Conservation (phyloP, 345 rosid species). For the Sonneratia alba region DNA sequence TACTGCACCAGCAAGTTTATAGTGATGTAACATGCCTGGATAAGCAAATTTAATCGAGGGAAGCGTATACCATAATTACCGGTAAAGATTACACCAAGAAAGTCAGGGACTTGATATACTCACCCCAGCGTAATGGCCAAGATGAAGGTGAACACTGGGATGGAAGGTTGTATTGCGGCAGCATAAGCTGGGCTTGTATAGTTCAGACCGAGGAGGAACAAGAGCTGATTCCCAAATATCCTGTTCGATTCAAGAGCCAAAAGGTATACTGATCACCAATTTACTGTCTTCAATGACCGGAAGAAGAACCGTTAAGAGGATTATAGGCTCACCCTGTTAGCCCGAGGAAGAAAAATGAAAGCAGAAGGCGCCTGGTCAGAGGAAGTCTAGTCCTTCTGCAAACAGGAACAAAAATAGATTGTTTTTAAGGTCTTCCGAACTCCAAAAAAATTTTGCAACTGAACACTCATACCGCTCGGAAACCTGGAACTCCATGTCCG, state of each 20-base stretch:
- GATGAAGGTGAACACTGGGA: constrained; percentile 92
- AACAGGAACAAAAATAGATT: constrained; percentile 13
- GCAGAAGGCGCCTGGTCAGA: constrained; percentile 49
- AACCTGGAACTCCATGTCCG: background rate
- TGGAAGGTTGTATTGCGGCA: constrained; percentile 94
- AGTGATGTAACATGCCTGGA: constrained; percentile 10
- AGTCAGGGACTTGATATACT: constrained; percentile 13
- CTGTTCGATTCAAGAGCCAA: constrained; percentile 26
- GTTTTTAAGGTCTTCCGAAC: background rate
- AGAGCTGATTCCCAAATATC: constrained; percentile 94
- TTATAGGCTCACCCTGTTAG: constrained; percentile 57
- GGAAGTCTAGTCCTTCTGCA: constrained; percentile 72
- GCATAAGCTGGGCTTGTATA: constrained; percentile 98
- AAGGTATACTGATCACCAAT: background rate
- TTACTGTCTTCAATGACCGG: background rate
- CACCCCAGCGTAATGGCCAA: constrained; percentile 91
- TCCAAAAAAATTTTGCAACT: background rate
- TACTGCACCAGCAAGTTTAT: constrained; percentile 54
- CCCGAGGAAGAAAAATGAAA: constrained; percentile 83
- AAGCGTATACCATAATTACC: background rate
- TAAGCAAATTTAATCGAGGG: constrained; percentile 6
- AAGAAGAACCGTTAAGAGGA: background rate
- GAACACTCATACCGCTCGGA: no score
- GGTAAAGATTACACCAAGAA: background rate
- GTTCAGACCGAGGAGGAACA: constrained; percentile 89